phyloP scores from a whole-genome alignment of 2,329 filamentous ascomycete genomes.

The Aspergillus latus region DNA sequence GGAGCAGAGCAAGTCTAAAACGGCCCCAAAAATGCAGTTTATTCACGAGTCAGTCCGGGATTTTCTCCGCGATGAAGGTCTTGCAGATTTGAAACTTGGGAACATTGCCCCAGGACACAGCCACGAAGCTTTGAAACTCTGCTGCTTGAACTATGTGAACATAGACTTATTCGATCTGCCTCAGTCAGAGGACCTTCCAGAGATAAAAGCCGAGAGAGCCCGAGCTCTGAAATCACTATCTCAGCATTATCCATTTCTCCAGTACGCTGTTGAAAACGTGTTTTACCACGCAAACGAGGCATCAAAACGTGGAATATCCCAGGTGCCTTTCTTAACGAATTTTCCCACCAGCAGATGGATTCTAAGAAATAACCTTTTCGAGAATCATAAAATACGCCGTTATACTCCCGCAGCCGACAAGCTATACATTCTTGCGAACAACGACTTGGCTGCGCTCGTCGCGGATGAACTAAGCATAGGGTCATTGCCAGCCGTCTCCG shows the following conservation, averaged over 20 bases:
- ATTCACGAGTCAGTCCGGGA: conserved; percentile 40
- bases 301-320: conserved; percentile 19
- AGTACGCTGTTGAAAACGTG: conserved; percentile 30
- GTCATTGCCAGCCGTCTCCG: too few relatives aligned
- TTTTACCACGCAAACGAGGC: conserved; percentile 32
- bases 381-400: conserved; percentile 31
- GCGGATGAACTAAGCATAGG: too few relatives aligned
- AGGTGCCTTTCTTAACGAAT: conserved; percentile 23
- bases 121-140: conserved; percentile 46
- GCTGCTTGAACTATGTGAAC: conserved; percentile 18
- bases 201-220: neutral
- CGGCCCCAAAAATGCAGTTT: conserved; percentile 30
- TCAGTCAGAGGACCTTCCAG: neutral
- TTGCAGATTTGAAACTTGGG: conserved; percentile 32
- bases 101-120: conserved; percentile 31
- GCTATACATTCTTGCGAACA: conserved; percentile 21
- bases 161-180: neutral
- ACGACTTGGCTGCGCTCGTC: too few relatives aligned
- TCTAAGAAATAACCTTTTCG: conserved; percentile 33
- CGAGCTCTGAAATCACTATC: neutral
- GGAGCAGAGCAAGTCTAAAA: conserved; percentile 27
- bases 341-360: conserved; percentile 35
- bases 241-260: conserved; percentile 40
- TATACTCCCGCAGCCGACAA: conserved; percentile 17
- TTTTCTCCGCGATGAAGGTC: conserved; percentile 31